Conservation (phyloP, 2,329 filamentous ascomycete genomes). For the Penicillium sp. region DNA sequence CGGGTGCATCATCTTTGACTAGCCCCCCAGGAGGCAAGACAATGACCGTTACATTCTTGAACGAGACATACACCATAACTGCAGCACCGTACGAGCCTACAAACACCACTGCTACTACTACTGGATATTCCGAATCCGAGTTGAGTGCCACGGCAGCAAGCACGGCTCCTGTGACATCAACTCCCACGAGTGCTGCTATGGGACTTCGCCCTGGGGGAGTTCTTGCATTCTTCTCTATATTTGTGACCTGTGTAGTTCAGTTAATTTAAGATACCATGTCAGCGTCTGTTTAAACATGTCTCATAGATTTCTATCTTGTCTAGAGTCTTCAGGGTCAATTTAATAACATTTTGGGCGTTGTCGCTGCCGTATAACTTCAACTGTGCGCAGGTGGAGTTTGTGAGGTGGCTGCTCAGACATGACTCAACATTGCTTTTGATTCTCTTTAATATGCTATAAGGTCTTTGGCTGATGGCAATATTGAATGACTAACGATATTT, state of each 20-base stretch:
- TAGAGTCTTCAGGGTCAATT: not conserved
- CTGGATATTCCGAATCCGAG: not conserved
- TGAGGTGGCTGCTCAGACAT: no score
- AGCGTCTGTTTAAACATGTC: not conserved
- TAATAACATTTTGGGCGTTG: no score
- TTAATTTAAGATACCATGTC: not conserved
- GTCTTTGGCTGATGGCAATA: no score
- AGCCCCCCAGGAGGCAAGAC: conserved; percentile 1
- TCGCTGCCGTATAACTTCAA: no score
- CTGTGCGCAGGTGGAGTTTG: no score
- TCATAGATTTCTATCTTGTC: not conserved
- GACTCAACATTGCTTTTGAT: no score
- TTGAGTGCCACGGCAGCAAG: not conserved
- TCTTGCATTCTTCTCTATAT: not conserved
- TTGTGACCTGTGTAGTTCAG: not conserved
- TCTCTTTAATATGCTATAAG: no score
- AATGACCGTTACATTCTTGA: conserved; percentile 2
- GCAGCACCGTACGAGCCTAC: not conserved
- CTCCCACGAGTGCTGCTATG: not conserved
- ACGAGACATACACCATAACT: not conserved
- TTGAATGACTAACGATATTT: no score
- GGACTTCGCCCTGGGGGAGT: no score
- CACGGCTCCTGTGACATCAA: not conserved
- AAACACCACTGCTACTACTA: not conserved
- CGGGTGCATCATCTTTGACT: not conserved